Evolutionary conservation across 208 protist species (phyloP), one percentile per base, ranked within the genome.

Genomic region (Vickermania ingenoplastis): DNA sequence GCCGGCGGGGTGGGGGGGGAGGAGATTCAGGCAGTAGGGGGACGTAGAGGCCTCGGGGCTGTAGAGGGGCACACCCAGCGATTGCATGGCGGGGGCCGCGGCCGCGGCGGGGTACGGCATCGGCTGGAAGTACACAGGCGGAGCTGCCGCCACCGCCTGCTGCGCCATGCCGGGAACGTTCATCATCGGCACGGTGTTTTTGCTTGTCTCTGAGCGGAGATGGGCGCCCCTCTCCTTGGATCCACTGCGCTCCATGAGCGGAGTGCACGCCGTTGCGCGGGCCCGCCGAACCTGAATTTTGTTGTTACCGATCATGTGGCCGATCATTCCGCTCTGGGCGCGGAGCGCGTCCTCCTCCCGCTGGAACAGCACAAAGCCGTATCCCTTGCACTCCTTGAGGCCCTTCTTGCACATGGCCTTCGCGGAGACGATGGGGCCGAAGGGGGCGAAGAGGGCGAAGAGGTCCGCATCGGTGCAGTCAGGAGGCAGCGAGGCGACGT

Each of bases 341-440:
- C 59, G 25, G 7, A 53, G 66, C 13, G 83, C 80, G 27, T 75
- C 67, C 21, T 88, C 75, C 31, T 71, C 63, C 48, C 57, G 67
- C 53, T 83, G 67, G 54, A 90, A 91, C 28, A 88, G 65, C 25
- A 91, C 83, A 27, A 91, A 91, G 59, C 80, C 83, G 67, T 88
- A 88, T 25, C 80, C 83, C 49, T 82, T 82, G 73, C 77, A 91
- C 14, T 59, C 66, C 29, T 71, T 61, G 3, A 71, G 81, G 29
- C 66, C 70, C 29, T 83, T 83, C 63, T 77, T 65, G 57, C 75
- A 81, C 73, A 94, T 90, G 36, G 89, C 79, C 65, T 81, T 80
- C 5, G 78, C 81, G 3, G 69, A 81, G 26, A 80, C 24, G 53
- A 91, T 82, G 25, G 57, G 59, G 24, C 83, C 83, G 66, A 81